Conservation (phyloP, 495 filamentous ascomycete genomes). For the Neurospora pannonica region DNA sequence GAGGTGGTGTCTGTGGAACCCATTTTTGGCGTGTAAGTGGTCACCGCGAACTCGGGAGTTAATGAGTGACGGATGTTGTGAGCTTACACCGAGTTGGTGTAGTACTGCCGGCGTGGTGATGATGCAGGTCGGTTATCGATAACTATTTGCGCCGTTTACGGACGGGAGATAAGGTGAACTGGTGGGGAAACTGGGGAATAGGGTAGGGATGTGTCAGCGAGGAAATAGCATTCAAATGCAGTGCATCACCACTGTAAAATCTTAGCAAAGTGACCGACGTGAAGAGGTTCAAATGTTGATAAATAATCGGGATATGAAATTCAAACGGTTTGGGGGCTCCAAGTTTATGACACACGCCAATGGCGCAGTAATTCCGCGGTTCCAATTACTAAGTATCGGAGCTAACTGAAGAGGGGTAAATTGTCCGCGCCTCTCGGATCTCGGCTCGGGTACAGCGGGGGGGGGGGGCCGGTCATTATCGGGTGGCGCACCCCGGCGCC, state of each 20-base stretch:
- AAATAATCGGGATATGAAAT: too few relatives aligned
- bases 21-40: conserved; percentile 1
- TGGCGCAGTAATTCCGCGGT: neutral
- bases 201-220: neutral
- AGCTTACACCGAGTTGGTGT: neutral
- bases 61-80: neutral
- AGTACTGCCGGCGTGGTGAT: neutral
- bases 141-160: neutral
- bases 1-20: neutral
- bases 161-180: neutral
- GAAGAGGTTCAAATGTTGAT: neutral
- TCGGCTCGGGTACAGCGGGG: neutral
- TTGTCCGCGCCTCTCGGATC: neutral
- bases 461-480: neutral
- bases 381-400: neutral
- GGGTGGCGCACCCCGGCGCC: neutral
- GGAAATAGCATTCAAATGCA: neutral
- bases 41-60: too few relatives aligned
- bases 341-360: neutral
- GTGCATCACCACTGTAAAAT: neutral
- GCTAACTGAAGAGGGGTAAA: neutral
- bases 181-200: neutral
- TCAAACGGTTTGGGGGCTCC: neutral
- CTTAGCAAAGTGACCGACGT: too few relatives aligned
- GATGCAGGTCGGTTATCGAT: neutral